A percentile compares a stretch with the other conserved stretches of the same genome.
Conservation (phyloP, 2,329 filamentous ascomycete genomes). For the Meredithiella fracta region DNA sequence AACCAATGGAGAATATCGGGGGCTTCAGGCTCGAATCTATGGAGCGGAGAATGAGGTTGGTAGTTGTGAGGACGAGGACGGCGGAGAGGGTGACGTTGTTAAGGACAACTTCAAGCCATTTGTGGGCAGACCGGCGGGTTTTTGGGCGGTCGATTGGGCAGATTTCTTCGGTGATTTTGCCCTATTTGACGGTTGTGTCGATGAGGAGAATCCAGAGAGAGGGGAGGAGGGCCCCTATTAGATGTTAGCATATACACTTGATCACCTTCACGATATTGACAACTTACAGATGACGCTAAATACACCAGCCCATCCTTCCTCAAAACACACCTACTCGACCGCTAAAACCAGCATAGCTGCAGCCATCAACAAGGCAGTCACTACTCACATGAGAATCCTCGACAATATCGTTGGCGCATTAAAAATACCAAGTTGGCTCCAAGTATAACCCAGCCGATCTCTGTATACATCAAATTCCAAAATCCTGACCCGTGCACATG, state of each 20-base stretch:
- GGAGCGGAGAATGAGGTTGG: slow-evolving; percentile 62
- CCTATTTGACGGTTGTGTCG: slow-evolving; percentile 75
- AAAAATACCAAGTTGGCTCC: slow-evolving; percentile 74
- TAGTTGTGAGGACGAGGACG: slow-evolving; percentile 58
- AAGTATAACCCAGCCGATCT: slow-evolving; percentile 59
- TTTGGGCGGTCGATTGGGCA: slow-evolving; percentile 79
- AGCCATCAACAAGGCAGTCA: slow-evolving; percentile 36
- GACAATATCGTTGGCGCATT: slow-evolving; percentile 64
- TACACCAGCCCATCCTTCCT: slow-evolving; percentile 87
- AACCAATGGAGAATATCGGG: slow-evolving; percentile 63
- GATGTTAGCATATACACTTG: not conserved
- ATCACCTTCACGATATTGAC: not conserved
- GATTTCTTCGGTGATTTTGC: slow-evolving; percentile 83
- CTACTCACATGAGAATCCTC: slow-evolving; percentile 52
- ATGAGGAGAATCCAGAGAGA: slow-evolving; percentile 62
- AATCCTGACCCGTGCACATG: slow-evolving; percentile 83
- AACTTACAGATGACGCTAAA: slow-evolving; percentile 53
- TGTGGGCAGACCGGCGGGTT: slow-evolving; percentile 60
- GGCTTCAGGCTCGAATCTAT: slow-evolving; percentile 59
- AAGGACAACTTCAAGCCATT: slow-evolving; percentile 69
- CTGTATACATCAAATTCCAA: slow-evolving; percentile 72
- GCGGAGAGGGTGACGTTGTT: slow-evolving; percentile 43
- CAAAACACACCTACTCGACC: slow-evolving; percentile 56
- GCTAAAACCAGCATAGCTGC: slow-evolving; percentile 66
- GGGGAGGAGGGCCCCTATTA: slow-evolving; percentile 54